Conservation (phyloP, 176 grass and related monocot genomes). For the Zoysia pacifica region DNA sequence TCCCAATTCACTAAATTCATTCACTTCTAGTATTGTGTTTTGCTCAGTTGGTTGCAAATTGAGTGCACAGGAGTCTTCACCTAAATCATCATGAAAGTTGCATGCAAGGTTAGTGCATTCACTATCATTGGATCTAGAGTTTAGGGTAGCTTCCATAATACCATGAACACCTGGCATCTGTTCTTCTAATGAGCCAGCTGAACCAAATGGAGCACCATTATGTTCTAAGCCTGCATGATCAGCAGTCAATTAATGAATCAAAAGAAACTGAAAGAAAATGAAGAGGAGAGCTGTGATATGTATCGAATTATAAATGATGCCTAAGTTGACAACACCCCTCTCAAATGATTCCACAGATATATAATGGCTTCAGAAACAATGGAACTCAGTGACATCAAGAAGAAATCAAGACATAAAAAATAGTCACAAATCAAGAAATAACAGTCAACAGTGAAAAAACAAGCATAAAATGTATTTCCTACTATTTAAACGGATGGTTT, state of each 20-base stretch:
- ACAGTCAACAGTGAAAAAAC: not conserved
- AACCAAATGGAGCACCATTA: constrained; percentile 34
- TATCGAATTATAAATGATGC: not conserved
- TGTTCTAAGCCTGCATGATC: constrained; percentile 24
- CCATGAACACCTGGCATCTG: constrained; percentile 18
- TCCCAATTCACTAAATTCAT: constrained; percentile 72
- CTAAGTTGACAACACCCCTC: not conserved
- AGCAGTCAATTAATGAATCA: constrained; percentile 24
- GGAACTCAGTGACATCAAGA: not conserved
- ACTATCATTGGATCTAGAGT: constrained; percentile 2
- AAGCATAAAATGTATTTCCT: not conserved
- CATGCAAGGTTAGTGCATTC: constrained; percentile 3
- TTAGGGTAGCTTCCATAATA: constrained; percentile 30
- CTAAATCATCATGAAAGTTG: constrained; percentile 17
- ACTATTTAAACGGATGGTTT: not conserved
- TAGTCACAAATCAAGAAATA: constrained; percentile 2
- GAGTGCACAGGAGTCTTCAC: constrained; percentile 18
- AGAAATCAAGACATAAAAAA: not conserved
- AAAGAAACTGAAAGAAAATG: not conserved
- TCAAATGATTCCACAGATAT: not conserved
- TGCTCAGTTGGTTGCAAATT: constrained; percentile 42
- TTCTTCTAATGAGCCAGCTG: constrained; percentile 37
- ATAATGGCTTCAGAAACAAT: not conserved
- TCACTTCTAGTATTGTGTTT: constrained; percentile 43
- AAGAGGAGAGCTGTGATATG: not conserved